Base-by-base conservation (phyloP, 1,139 yeast genomes). In the Magnusiomyces sp. region DNA sequence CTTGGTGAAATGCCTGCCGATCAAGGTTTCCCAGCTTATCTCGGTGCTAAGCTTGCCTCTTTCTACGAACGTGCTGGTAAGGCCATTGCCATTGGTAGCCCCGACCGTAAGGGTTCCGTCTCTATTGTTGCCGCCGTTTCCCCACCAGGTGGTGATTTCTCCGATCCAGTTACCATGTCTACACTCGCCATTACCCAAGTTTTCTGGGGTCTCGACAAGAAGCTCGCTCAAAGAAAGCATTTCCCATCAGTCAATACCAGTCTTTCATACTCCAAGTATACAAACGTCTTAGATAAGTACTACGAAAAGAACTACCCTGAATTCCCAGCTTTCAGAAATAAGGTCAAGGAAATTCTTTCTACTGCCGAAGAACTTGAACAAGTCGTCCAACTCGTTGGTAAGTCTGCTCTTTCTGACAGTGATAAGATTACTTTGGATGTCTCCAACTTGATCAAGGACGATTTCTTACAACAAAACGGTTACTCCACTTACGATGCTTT, bases 1-100 rank as follows among this genome's bases (percentile, higher is more conserved):
- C 77, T 92, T 70, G 98, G 98, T 72, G 99, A 94, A 76, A 92
- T 92, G 99, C 99, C 99, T 68, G 99, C 99, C 56, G 99, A 92
- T 74, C 98, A 94, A 76, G 99, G 99, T 78, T 92, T 90, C 94
- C 99, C 99, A 57, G 99, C 99, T 53, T 92, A 94, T 69, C 79
- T 92, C 70, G 98, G 98, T 74, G 96, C 99, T 50, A 92, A 92
- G 70, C 79, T 92, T 65, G 97, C 99, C 51, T 92, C 97, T 52
- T 92, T 92, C 80, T 92, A 92, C 71, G 99, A 92, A 75, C 89
- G 99, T 77, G 98, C 99, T 45, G 99, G 99, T 74, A 89, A 86
- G 70, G 95, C 96, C 44, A 77, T 83, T 63, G 94, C 96, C 5
- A 77, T 92, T 57, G 99, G 99, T 66, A 87, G 95, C 57, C 98